Evolutionary conservation across 208 protist genomes (phyloP), one percentile per base, ranked within the genome.

Genomic region (Phytomonas francai): DNA sequence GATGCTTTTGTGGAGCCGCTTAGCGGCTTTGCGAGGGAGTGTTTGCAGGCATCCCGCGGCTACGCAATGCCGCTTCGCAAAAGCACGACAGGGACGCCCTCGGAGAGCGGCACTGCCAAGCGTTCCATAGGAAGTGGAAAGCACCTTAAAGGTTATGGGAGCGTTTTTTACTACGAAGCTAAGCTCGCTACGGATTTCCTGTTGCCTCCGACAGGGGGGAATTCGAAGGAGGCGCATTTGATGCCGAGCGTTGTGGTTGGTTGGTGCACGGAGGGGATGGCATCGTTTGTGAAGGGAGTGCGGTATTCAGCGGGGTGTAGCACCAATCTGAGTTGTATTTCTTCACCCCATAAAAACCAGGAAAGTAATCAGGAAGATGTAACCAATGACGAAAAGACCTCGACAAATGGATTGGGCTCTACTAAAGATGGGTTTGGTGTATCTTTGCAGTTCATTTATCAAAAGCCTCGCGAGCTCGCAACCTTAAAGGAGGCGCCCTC

Each of bases 161-260:
- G 63, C 57, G 16, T 65, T 57, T 59, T 85, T 45, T 94, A 94
- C 73, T 94, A 84, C 68, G 88, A 94, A 63, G 76, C 71, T 4
- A 81, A 90, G 59, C 69, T 94, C 25, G 88, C 88, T 9, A 42
- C 91, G 3, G 75, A 74, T 14, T 91, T 84, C 63, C 71, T 94
- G 11, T 31, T 81, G 29, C 63, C 74, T 7, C 27, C 83, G 25
- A 22, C 0, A 22, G 45, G 45, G 45, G 45, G 11, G 45, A 12
- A 4, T 39, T 39, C 39, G 1, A 83, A 61, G 72, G 72, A 31
- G 27, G 59, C 25, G 68, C 42, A 12, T 31, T 19, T 1, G 29
- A 54, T 19, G 45, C 5, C 45, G 16, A 54, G 25, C 19, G 16
- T 54, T 1, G 22, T 5, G 45, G 16, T 54, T 0, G 45, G 45